phyloP scores from a whole-genome alignment of 331 rosid species.

The Prunus yedoensis region DNA sequence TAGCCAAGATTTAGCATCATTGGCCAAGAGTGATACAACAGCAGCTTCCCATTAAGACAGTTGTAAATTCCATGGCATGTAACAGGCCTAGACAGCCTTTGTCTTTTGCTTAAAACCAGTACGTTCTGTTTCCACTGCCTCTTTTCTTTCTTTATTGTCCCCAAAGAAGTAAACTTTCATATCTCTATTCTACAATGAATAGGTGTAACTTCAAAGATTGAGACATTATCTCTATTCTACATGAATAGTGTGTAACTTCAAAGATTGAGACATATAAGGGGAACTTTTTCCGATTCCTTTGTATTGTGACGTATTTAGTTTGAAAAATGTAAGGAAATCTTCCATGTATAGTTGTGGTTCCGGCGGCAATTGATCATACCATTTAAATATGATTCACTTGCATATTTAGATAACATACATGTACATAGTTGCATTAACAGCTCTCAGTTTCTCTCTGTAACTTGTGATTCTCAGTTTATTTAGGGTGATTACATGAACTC shows the following conservation, averaged over 20 bases:
- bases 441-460: not conserved
- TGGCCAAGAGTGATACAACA: conserved; percentile 21
- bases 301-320: not conserved
- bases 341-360: not conserved
- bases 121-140: not conserved
- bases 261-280: not conserved
- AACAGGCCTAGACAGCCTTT: conserved; percentile 2
- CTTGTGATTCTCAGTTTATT: not conserved
- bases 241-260: not conserved
- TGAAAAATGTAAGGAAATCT: not conserved
- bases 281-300: not conserved
- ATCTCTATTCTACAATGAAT: no score
- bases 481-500: not conserved
- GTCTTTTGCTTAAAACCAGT: not conserved
- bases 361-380: not conserved
- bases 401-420: not conserved
- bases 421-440: not conserved
- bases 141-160: not conserved
- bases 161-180: not conserved
- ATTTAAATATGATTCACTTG: not conserved
- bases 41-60: conserved; percentile 23
- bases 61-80: conserved; percentile 42
- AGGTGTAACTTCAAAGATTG: no score
- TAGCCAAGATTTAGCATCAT: conserved; percentile 22
- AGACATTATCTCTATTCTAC: no score